phyloP scores from a whole-genome alignment of 805 yeast species.

The Yarrowia divulgata region DNA sequence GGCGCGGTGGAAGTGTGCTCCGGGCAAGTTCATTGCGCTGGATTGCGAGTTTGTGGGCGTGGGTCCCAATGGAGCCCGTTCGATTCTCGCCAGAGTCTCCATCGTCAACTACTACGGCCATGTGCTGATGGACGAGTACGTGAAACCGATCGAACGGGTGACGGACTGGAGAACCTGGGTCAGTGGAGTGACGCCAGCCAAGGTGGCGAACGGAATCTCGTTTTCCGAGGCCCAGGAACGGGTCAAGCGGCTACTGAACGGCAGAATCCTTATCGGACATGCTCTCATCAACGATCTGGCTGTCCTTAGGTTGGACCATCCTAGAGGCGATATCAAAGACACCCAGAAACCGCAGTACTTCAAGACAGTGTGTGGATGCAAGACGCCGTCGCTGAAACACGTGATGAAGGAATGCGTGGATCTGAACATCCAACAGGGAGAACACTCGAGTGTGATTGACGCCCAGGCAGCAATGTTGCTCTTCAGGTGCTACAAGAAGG shows the following conservation, averaged over 20 bases:
- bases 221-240: constrained; percentile 70
- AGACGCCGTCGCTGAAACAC: constrained; percentile 75
- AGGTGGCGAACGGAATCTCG: constrained; percentile 71
- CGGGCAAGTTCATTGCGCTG: constrained; percentile 79
- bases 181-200: constrained; percentile 77
- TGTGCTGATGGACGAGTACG: constrained; percentile 73
- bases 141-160: constrained; percentile 74
- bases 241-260: constrained; percentile 61
- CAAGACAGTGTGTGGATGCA: constrained; percentile 66
- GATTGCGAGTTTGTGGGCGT: constrained; percentile 97
- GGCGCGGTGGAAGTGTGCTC: constrained; percentile 46
- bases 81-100: constrained; percentile 86
- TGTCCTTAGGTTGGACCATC: constrained; percentile 71
- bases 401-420: constrained; percentile 64
- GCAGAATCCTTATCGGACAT: constrained; percentile 72
- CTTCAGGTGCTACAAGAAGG: constrained; percentile 64
- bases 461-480: constrained; percentile 86
- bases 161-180: constrained; percentile 95
- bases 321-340: constrained; percentile 69
- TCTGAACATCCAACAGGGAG: constrained; percentile 70
- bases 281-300: constrained; percentile 81
- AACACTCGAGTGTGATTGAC: constrained; percentile 90
- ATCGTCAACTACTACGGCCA: constrained; percentile 84
- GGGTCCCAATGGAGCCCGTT: constrained; percentile 69
- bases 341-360: constrained; percentile 71